Evolutionary conservation across 2,329 filamentous ascomycete genomes (phyloP).

Genomic region (Penicillium sp.): DNA sequence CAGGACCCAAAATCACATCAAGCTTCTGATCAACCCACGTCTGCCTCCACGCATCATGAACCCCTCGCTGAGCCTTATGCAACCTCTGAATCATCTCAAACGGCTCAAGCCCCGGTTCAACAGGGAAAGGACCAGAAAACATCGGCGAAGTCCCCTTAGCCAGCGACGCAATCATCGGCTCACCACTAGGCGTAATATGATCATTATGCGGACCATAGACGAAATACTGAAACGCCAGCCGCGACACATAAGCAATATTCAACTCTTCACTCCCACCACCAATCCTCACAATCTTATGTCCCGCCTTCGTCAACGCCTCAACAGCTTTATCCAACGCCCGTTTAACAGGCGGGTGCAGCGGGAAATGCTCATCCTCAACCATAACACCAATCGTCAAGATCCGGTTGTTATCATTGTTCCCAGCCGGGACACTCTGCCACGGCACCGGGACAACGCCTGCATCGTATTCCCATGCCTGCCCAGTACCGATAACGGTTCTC

Average conservation of each 20-base stretch:
- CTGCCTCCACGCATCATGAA: constrained; percentile 43
- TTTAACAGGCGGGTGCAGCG: constrained; percentile 51
- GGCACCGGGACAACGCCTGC: constrained; percentile 42
- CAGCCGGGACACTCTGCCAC: constrained; percentile 40
- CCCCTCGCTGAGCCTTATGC: constrained; percentile 36
- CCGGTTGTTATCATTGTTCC: constrained; percentile 7
- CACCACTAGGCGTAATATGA: constrained; percentile 40
- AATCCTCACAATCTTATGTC: constrained; percentile 46
- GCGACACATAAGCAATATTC: constrained; percentile 27
- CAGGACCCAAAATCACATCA: constrained; percentile 51
- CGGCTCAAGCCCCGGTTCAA: constrained; percentile 21
- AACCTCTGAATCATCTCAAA: constrained; percentile 45
- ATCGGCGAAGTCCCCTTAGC: constrained; percentile 21
- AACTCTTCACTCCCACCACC: constrained; percentile 28
- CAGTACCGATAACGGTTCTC: constrained; percentile 36
- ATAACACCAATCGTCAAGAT: constrained; percentile 50
- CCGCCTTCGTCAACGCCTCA: constrained; percentile 39
- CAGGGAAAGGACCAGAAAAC: constrained; percentile 32
- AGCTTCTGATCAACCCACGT: constrained; percentile 44
- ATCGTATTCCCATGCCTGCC: constrained; percentile 48
- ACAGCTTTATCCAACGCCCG: constrained; percentile 45
- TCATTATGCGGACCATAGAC: constrained; percentile 22
- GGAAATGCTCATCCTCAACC: constrained; percentile 47
- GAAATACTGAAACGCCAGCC: constrained; percentile 45
- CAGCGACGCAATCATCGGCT: constrained; percentile 46